Base-by-base conservation (phyloP, 805 yeast genomes). In the Priceomyces fermenticarens region DNA sequence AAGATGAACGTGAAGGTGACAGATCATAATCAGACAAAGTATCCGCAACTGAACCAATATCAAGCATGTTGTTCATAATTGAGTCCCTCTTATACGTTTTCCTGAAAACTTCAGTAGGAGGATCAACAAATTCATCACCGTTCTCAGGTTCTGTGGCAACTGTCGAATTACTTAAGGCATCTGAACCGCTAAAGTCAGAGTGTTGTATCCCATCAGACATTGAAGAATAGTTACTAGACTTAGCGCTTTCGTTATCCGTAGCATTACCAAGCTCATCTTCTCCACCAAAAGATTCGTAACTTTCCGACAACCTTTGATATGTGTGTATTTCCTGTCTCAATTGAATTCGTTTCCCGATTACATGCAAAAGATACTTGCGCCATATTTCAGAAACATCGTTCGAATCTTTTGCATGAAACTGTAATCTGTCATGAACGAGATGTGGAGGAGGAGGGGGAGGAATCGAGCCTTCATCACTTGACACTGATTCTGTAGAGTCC, bases 61-160 rank as follows among this genome's bases (percentile, higher is more conserved):
- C 74, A 41, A 70, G 55, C 75, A 70, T 68, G 9, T 70, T 73
- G 26, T 73, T 71, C 46, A 70, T 53, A 51, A 70, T 61, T 9
- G 73, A 67, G 40, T 66, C 60, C 39, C 75, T 59, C 42, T 70
- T 65, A 31, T 48, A 48, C 43, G 42, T 55, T 31, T 46, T 49
- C 36, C 45, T 53, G 47, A 51, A 44, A 38, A 54, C 59, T 37
- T 57, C 60, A 9, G 53, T 52, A 14, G 53, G 44, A 9, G 36
- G 33, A 29, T 37, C 41, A 7, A 42, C 38, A 28, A 39, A 36
- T 4, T 17, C 27, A 28, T 35, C 29, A 32, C 20, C 39, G 6
- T n/a, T 11, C 4, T 35, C 35, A 16, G 16, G 14, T 13, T 31
- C 40, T 12, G 38, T 35, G 10, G 30, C 12, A 12, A 4, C 30